Base-by-base conservation (phyloP, 202 grass and related monocot genomes). In the Carex arenaria region DNA sequence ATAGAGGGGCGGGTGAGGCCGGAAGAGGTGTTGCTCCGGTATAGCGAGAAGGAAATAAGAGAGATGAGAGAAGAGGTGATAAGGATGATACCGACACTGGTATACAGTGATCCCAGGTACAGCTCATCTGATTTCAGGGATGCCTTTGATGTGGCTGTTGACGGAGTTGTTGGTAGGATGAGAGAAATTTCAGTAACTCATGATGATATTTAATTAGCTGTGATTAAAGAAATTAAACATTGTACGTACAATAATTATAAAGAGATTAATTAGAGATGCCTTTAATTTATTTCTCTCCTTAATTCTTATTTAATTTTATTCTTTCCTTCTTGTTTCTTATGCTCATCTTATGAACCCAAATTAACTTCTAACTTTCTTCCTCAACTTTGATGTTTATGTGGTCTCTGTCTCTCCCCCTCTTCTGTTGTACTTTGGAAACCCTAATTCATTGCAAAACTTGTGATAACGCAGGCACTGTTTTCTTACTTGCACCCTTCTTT, bases 141-240 rank as follows among this genome's bases (percentile, higher is more conserved):
- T 72, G 91, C 91, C 36, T 94, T 97, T 75, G 94, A 94, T 83
- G 51, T 94, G 26, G 69, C 94, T 10, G 76, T 97, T 18, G 63
- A 79, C 0, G 80, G 86, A 61, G 80, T 97, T 40, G 83, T 94
- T 32, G 43, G 60, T 63, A 94, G 91, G 84, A 88, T 92, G 31
- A 82, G 15, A 20, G 26, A 54, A 54, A 36, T 32, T 56, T 77
- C 15, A 19, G 7, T 77, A 28, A 32, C 10, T 38, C 26, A 26
- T 26, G 26, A 26, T 26, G 18, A 20, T 11, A 60, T 3, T 28
- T 81, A 81, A 51, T 52, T 54, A 32, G 14, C 3, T 77, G 28
- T 78, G 73, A 60, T 59, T 78, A 78, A 0, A 49, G 45, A 49
- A 19, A 38, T 2, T 30, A 49, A 59, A 26, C n/a, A 1, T 6